phyloP scores from a whole-genome alignment of 805 yeast genomes.

The Dipodascus geniculatus region DNA sequence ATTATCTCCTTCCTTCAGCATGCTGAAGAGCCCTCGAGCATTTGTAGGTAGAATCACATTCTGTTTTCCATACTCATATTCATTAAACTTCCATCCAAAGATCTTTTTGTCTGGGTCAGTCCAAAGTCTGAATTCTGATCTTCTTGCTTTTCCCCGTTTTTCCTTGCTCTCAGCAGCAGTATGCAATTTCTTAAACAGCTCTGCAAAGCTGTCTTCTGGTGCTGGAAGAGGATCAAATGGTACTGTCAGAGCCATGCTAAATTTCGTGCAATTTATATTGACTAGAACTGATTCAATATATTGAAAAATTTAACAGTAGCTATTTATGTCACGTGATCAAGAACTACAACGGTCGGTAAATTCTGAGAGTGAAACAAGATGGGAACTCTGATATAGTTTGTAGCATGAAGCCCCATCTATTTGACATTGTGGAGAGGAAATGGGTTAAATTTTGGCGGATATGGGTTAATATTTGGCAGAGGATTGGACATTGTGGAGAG shows the following conservation, averaged over 20 bases:
- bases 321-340: neutral
- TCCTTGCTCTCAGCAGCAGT: conserved; percentile 1
- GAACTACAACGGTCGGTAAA: neutral
- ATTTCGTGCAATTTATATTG: neutral
- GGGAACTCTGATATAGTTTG: neutral
- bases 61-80: conserved; percentile 68
- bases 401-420: neutral
- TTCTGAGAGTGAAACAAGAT: neutral
- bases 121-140: conserved; percentile 16
- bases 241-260: neutral
- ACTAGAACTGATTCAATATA: neutral
- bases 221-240: conserved; percentile 3
- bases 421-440: neutral
- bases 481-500: too few species aligned
- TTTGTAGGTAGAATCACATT: conserved; percentile 48
- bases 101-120: conserved; percentile 17
- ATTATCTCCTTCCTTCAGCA: conserved; percentile 19
- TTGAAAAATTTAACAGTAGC: too few species aligned
- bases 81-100: conserved; percentile 70
- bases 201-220: neutral
- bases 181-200: conserved; percentile 6
- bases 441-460: neutral
- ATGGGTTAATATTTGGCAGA: too few species aligned
- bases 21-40: conserved; percentile 77
- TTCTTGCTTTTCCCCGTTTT: conserved; percentile 14